A percentile compares a stretch with the other conserved stretches of the same genome.
Conservation (phyloP, 2,329 filamentous ascomycete genomes). For the Trichoderma oligosporum region DNA sequence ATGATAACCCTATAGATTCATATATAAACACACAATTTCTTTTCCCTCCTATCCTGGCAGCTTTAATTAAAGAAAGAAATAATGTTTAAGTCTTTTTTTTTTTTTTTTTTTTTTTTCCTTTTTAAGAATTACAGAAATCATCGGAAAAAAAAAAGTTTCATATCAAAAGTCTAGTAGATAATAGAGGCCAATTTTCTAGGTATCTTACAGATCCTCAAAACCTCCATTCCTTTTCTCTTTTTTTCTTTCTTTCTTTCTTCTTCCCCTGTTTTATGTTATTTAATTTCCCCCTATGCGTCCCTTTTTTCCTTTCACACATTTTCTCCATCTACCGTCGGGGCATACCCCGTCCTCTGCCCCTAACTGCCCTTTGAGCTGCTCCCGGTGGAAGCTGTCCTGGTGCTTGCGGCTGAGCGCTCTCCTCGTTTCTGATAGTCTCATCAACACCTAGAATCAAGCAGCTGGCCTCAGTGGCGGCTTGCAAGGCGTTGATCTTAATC, state of each 20-base stretch:
- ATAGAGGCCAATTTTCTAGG: slow-evolving; percentile 27
- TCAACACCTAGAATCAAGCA: slow-evolving; percentile 95
- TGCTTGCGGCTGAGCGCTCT: slow-evolving; percentile 78
- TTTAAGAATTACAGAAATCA: background rate
- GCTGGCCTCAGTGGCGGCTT: slow-evolving; percentile 90
- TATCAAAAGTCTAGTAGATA: slow-evolving; percentile 18
- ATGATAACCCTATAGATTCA: slow-evolving; percentile 14
- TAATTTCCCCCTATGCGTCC: background rate
- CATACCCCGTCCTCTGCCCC: slow-evolving; percentile 83
- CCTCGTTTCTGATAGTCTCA: slow-evolving; percentile 98
- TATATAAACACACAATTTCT: background rate
- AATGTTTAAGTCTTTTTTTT: too few relatives aligned
- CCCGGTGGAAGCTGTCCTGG: slow-evolving; percentile 74
- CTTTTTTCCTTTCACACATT: slow-evolving; percentile 2
- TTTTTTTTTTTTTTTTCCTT: too few relatives aligned
- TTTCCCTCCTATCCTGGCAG: background rate
- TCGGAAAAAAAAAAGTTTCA: background rate
- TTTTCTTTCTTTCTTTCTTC: slow-evolving; percentile 11
- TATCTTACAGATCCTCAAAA: slow-evolving; percentile 38
- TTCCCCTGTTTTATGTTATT: slow-evolving; percentile 39
- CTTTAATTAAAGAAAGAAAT: too few relatives aligned
- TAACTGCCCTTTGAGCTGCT: slow-evolving; percentile 82
- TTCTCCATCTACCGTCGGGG: slow-evolving; percentile 61
- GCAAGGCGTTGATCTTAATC: slow-evolving; percentile 95
- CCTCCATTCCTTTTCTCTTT: slow-evolving; percentile 21